Conservation (phyloP, 2,329 filamentous ascomycete species). For the Colletotrichum plurivorum region DNA sequence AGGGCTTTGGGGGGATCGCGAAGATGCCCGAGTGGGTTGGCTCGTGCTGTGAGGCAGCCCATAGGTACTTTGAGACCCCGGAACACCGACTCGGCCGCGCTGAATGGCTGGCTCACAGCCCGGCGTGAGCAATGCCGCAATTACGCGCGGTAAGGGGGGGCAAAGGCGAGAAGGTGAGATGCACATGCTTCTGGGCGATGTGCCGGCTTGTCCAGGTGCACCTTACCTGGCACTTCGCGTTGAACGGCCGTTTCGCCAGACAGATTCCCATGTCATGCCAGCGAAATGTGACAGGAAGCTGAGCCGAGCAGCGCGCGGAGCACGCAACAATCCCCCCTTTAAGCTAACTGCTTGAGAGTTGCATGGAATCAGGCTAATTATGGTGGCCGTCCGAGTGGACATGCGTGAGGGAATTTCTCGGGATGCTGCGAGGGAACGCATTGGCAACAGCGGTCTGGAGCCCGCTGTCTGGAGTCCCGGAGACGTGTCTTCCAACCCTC, state of each 20-base stretch:
- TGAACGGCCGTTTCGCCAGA: slow-evolving; percentile 19
- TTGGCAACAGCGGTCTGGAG: slow-evolving; percentile 30
- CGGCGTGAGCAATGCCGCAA: slow-evolving; percentile 20
- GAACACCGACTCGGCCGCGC: background rate
- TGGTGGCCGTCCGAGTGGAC: slow-evolving; percentile 35
- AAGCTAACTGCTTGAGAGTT: slow-evolving; percentile 26
- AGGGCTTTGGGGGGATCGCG: no score
- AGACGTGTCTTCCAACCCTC: slow-evolving; percentile 3
- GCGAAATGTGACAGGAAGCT: slow-evolving; percentile 35
- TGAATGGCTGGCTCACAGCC: background rate
- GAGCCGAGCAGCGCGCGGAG: slow-evolving; percentile 16
- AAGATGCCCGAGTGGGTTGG: slow-evolving; percentile 6
- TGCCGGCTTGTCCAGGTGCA: slow-evolving; percentile 12
- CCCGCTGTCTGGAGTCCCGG: background rate
- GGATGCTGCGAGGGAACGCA: slow-evolving; percentile 21
- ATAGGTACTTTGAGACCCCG: slow-evolving; percentile 1
- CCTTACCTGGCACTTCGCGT: background rate
- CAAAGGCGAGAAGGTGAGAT: slow-evolving; percentile 9
- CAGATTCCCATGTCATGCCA: slow-evolving; percentile 14
- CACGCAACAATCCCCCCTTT: slow-evolving; percentile 21
- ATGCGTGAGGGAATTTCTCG: slow-evolving; percentile 41
- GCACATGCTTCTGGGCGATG: slow-evolving; percentile 34
- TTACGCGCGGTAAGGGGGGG: slow-evolving; percentile 6
- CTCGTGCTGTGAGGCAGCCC: slow-evolving; percentile 32
- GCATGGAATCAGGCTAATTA: slow-evolving; percentile 37